Evolutionary conservation across 129 eudicot species (phyloP), one percentile per base, ranked within the genome.

Genomic region (Tanacetum coccineum): DNA sequence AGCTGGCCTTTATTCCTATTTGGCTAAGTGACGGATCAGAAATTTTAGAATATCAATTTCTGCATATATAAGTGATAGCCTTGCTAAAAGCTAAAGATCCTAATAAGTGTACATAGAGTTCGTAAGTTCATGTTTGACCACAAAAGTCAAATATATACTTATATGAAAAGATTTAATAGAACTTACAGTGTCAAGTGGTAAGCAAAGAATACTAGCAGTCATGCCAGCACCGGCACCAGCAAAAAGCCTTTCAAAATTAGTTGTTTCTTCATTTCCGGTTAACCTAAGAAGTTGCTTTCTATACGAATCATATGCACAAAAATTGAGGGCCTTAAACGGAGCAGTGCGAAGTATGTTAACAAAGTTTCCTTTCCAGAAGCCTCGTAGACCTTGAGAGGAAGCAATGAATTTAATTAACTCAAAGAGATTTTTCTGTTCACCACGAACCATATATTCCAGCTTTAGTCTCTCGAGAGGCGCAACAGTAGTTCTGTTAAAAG

Each of bases 171-270:
- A 22, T 22, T 22, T n/a, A 1, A 32, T 20, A 11, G 21, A 66
- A 84, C 91, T 76, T 82, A 91, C 97, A n/a, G 97, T 91, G 79
- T 91, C 97, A 21, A 91, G 81, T 32, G 97, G 97, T 80, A 91
- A 81, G 82, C 97, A 91, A 65, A 91, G 92, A 4, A 87, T 79
- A 46, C 87, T 81, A 56, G 97, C 95, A 2, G 97, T 91, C 67
- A 91, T 81, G 66, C 97, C 97, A 70, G 97, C 97, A 9, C 93
- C 93, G 25, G 95, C 97, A 71, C 97, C 97, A 56, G 97, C 93
- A 61, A 91, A 67, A 49, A 91, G 82, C 73, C 95, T 80, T 77
- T 87, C 90, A 11, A 72, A 66, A 79, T 91, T 82, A 2, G 89
- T 80, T 17, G 92, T 84, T 73, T 83, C 97, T 80, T 83, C 78